A percentile compares a stretch with the other conserved stretches of the same genome.
phyloP scores from a whole-genome alignment of 2,329 filamentous ascomycete genomes.

The Cercospora zeae-maydis region DNA sequence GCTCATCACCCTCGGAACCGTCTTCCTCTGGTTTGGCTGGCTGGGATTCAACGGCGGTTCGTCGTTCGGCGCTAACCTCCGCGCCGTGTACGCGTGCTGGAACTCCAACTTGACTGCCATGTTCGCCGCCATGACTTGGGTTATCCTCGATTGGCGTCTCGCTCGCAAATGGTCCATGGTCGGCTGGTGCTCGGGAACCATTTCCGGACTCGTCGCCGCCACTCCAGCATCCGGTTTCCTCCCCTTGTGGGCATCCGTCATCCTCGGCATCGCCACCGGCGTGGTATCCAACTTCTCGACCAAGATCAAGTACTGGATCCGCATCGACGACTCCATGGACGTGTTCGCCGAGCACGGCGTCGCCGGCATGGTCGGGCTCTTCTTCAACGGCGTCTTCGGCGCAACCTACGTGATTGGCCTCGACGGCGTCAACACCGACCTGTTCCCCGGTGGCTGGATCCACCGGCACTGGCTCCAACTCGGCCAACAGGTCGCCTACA shows the following conservation, averaged over 20 bases:
- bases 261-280: conserved; percentile 60
- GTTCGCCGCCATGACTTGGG: conserved; percentile 91
- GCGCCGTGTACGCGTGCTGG: conserved; percentile 96
- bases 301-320: conserved; percentile 75
- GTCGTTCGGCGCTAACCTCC: conserved; percentile 73
- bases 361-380: conserved; percentile 75
- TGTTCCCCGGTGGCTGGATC: conserved; percentile 62
- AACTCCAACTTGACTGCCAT: conserved; percentile 92
- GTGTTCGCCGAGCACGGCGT: conserved; percentile 87
- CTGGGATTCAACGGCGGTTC: conserved; percentile 97
- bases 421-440: conserved; percentile 66
- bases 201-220: conserved; percentile 82
- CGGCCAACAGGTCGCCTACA: conserved; percentile 77
- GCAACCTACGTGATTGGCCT: conserved; percentile 68
- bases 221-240: conserved; percentile 81
- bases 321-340: conserved; percentile 83
- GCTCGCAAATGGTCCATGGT: conserved; percentile 94
- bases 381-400: conserved; percentile 72
- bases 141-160: conserved; percentile 89
- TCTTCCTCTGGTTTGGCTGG: conserved; percentile 98
- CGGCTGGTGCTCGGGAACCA: conserved; percentile 85
- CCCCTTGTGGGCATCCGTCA: conserved; percentile 60
- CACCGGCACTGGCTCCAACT: conserved; percentile 71
- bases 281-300: conserved; percentile 79
- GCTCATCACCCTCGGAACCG: conserved; percentile 89